Evolutionary conservation across 1,284 basidiomycete species (phyloP).

Genomic region (Ceratobasidium sp.): DNA sequence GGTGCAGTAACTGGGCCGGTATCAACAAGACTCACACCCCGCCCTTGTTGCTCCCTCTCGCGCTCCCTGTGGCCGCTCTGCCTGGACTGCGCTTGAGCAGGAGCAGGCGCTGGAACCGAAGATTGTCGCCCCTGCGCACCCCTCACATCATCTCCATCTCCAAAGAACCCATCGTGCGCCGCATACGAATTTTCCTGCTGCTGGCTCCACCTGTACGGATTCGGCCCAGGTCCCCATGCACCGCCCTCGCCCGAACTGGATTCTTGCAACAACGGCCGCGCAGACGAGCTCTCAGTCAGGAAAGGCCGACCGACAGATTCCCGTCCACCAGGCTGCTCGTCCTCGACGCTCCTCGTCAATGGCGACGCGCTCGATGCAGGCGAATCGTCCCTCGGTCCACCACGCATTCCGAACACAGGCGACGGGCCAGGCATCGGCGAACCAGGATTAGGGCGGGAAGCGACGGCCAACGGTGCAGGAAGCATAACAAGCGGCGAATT

Average conservation of each 20-base stretch:
- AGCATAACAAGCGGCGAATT: slow-evolving; percentile 38
- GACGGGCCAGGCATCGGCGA: neutral
- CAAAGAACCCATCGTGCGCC: slow-evolving; percentile 40
- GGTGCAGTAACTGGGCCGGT: slow-evolving; percentile 14
- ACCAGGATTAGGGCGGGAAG: slow-evolving; percentile 14
- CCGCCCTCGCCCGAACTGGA: slow-evolving; percentile 32
- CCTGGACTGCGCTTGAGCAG: neutral
- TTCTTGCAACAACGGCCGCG: slow-evolving; percentile 37
- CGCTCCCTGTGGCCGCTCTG: neutral
- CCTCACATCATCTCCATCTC: neutral
- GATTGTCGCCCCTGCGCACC: slow-evolving; percentile 8
- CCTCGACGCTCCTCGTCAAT: slow-evolving; percentile 27
- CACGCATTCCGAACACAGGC: slow-evolving; percentile 2
- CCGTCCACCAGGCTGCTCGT: neutral
- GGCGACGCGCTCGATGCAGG: slow-evolving; percentile 25
- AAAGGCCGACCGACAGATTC: slow-evolving; percentile 11
- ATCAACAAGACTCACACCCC: slow-evolving; percentile 36
- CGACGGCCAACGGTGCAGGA: slow-evolving; percentile 33
- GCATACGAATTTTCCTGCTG: slow-evolving; percentile 12
- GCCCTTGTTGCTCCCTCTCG: slow-evolving; percentile 6
- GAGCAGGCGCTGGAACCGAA: neutral
- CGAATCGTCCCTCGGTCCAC: slow-evolving; percentile 22
- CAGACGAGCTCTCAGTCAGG: slow-evolving; percentile 13
- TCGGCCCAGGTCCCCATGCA: slow-evolving; percentile 30
- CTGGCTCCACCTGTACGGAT: slow-evolving; percentile 33